Base-by-base conservation (phyloP, 1,284 basidiomycete genomes). In the Ceratobasidium sp. region DNA sequence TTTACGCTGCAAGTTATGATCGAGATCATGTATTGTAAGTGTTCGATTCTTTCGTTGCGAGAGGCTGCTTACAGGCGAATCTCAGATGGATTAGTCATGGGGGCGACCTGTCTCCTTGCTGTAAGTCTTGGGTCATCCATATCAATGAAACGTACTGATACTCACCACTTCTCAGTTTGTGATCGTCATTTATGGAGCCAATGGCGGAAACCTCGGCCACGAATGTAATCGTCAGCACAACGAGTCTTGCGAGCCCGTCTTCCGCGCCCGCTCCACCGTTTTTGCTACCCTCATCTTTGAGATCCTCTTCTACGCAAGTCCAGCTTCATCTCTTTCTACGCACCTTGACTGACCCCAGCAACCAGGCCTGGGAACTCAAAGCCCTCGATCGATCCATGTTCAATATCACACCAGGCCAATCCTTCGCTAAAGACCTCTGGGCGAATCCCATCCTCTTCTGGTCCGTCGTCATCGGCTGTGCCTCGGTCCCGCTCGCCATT, bases 71-170 rank as follows among this genome's bases (percentile, higher is more conserved):
- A 65, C 19, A 37, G 15, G 22, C 22, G 49, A 51, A 11, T 62
- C 37, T 57, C 29, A 51, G 93, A 92, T 82, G 91, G 91, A 1
- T 80, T 91, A 67, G 82, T 90, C 76, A 91, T 92, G 85, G 90
- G 89, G 3, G 87, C 85, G 0, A 85, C 88, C 29, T 87, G 85
- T 69, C 83, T 92, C 43, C 82, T 65, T 15, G 71, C 71, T 43
- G 71, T 74, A 43, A 74, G 71, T 52, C 52, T 49, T 54, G 64
- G 17, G 5, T 54, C 44, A 15, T 13, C 61, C 17, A 54, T 15
- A 40, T 51, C 6, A 25, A 34, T 43, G 4, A 40, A 29, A 52
- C 43, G 19, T 19, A 65, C 71, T 43, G n/a, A 49, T 37, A 52
- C 19, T 40, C 22, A 44, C 19, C 32, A 61, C 11, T 40, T 64